Base-by-base conservation (phyloP, 768 basidiomycete species). In the Agaricus bisporus region DNA sequence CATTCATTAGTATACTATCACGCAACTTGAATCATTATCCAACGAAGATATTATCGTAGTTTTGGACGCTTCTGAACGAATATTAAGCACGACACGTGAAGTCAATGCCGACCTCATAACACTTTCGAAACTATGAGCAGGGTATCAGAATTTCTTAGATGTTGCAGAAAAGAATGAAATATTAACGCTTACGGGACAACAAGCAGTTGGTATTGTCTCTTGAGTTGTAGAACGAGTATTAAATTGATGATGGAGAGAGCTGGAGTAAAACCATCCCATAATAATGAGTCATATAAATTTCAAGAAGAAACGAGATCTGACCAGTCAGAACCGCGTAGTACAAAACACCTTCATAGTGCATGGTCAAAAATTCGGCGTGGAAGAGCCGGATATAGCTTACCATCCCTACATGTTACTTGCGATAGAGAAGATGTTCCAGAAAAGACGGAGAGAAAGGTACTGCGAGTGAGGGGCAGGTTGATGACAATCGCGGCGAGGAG, bases 61-160 rank as follows among this genome's bases (percentile, higher is more conserved):
- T 48, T 15, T 18, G 4, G 14, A 43, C 9, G 35, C 37, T 43
- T 51, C n/a, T 18, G 22, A 35, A 17, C 50, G 50, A 25, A 51
- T 51, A 25, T 51, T 51, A 28, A 51, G 43, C n/a, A 51, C 18
- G 17, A 51, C 50, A 7, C 41, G 50, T 18, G 50, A 51, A 5
- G 50, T 51, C 29, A 51, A 35, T 26, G 50, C 28, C 15, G 50
- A 32, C 8, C 26, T 12, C 18, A 43, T 44, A 18, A 51, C 50
- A 14, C 50, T 32, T 35, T 51, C 41, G 17, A 51, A 36, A 28
- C 50, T 51, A 43, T 10, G 29, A 18, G 14, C 20, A 35, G 20
- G 26, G 35, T 12, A 7, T 43, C 11, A 32, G 32, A 11, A 7
- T 6, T 3, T 32, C 8, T 14, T 4, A 7, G 20, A 8, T 37